Evolutionary conservation across 2,329 filamentous ascomycete species (phyloP).

Genomic region (Fusarium tjaetaba): DNA sequence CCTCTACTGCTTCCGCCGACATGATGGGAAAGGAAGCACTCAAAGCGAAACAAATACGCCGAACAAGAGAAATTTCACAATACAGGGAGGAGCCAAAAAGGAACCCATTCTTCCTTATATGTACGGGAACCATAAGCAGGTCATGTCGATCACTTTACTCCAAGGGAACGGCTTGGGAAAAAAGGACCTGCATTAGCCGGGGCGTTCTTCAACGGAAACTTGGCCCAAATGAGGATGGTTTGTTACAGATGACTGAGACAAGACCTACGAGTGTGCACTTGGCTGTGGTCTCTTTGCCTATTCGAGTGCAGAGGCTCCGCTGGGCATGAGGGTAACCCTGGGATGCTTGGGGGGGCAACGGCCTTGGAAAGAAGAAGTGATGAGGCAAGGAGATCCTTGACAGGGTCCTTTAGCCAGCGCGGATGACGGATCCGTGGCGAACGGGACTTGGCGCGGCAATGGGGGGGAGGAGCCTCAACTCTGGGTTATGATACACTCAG

Average conservation of each 20-base stretch:
- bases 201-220: background rate
- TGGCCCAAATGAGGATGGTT: background rate
- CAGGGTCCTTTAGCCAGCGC: background rate
- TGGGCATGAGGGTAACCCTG: background rate
- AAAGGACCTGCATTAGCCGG: slow-evolving; percentile 22
- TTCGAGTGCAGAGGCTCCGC: background rate
- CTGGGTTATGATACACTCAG: background rate
- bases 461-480: background rate
- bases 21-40: slow-evolving; percentile 2
- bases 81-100: background rate
- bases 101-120: slow-evolving; percentile 28
- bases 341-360: background rate
- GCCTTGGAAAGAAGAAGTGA: background rate
- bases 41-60: slow-evolving; percentile 14
- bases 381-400: background rate
- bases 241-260: background rate
- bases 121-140: background rate
- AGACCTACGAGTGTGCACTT: background rate
- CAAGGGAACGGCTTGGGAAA: background rate
- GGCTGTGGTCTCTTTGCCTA: background rate
- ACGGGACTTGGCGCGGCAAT: slow-evolving; percentile 1
- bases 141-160: slow-evolving; percentile 22
- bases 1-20: slow-evolving; percentile 6
- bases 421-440: slow-evolving; percentile 3
- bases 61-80: background rate